Conservation (phyloP, 257 asterid genomes). For the Euphrasia confusa region DNA sequence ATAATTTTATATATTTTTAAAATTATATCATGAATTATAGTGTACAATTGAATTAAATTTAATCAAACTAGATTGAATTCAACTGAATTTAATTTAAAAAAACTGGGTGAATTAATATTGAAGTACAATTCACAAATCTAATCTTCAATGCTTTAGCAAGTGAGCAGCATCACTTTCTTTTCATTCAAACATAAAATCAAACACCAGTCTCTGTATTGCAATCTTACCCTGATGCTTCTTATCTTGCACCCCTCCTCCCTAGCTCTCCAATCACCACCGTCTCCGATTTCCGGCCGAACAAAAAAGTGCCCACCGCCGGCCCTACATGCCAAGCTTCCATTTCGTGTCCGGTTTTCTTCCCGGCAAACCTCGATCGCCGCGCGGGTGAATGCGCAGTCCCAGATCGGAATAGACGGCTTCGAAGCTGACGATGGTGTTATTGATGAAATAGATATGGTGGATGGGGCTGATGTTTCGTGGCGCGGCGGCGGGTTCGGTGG, state of each 20-base stretch:
- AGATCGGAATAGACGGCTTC: constrained; percentile 30
- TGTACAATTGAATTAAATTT: no score
- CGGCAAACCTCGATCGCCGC: constrained; percentile 19
- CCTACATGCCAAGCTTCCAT: constrained; percentile 15
- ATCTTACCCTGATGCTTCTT: constrained; percentile 38
- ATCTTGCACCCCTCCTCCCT: constrained; percentile 33
- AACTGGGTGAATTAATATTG: no score
- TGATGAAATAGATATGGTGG: constrained; percentile 28
- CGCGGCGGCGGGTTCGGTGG: constrained; percentile 38
- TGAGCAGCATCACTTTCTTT: no score
- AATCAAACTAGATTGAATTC: no score
- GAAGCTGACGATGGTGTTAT: constrained; percentile 24
- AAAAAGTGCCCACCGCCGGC: constrained; percentile 24
- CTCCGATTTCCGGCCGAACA: constrained; percentile 21
- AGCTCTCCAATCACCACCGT: constrained; percentile 24
- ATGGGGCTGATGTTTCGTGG: constrained; percentile 33
- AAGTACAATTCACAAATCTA: no score
- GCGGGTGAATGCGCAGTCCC: constrained; percentile 27
- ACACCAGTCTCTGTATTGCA: not conserved
- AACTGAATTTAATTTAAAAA: no score
- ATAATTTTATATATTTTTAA: no score
- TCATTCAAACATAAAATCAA: no score
- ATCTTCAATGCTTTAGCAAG: no score
- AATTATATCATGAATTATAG: no score
- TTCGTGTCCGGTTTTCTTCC: constrained; percentile 14